Evolutionary conservation across 2,329 filamentous ascomycete species (phyloP), one percentile per base, ranked within the genome.

Genomic region (Scedosporium boydii): DNA sequence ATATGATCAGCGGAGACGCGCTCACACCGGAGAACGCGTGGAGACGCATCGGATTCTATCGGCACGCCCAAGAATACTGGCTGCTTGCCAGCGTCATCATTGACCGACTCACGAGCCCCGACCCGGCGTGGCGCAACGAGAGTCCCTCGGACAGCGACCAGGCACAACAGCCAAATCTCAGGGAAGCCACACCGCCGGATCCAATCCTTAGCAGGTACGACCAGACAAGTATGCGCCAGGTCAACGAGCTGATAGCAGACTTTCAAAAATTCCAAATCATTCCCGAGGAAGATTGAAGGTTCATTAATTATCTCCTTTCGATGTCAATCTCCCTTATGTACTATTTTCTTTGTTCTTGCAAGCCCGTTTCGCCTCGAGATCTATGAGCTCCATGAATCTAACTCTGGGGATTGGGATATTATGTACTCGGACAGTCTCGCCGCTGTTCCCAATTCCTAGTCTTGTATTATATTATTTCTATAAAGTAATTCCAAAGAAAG

Each of bases 141-240:
- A 51, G 46, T n/a, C 9, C 21, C 16, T 10, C 14, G 18, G 51
- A 55, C 5, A 12, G 23, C 23, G 26, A 60, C 16, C 16, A 16
- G 4, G 23, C 23, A 16, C 42, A 53, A 21, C 27, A 12, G 23
- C 42, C 42, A 38, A 38, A 38, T 6, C 21, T 42, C 41, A 34
- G 23, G 27, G 59, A 60, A 14, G 42, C 12, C 16, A 34, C 27
- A 34, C 1, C 66, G 1, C 62, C 64, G 26, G 69, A 73, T 58
- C 70, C 71, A 6, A 71, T 75, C 18, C 63, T 74, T 34, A 67
- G 69, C 42, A 68, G 73, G 63, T 75, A 74, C 64, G 73, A 75
- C 62, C 72, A 76, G 62, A 75, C 74, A 0, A 75, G 73, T 62
- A 75, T 75, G 74, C 69, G 70, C 5, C 74, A 76, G 62, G 69